Evolutionary conservation across 331 rosid species (phyloP), one percentile per base, ranked within the genome.

Genomic region (Telfairia occidentalis): DNA sequence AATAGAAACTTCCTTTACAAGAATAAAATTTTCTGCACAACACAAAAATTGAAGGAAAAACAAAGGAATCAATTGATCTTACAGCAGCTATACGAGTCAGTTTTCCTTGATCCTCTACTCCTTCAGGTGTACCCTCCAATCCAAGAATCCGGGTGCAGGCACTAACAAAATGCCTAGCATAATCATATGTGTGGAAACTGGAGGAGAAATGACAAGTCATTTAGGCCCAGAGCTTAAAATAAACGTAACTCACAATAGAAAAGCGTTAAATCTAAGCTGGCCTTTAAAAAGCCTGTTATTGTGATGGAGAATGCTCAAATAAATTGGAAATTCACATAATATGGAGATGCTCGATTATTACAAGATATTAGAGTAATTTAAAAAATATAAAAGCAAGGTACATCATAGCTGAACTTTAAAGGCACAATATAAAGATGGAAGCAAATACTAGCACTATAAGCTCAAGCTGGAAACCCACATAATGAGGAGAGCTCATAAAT

Each of bases 101-200:
- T 81, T 61, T 84, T 76, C 90, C 90, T 80, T 86, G 87, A 78
- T 86, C 87, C 86, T 86, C 90, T 61, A 86, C 90, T 78, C 90
- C 90, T 79, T 86, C 90, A 72, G 86, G 90, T 1, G 90, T 86
- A 54, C 86, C 90, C 80, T 86, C 90, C 78, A 84, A 78, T 73
- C 90, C 90, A 72, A 86, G 83, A 78, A 86, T 84, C 28, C 90
- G 87, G 42, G 90, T 86, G 67, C 90, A 86, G 49, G 90, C 90
- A 55, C 90, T 86, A 32, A 84, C 90, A 29, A 86, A 86, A 52
- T 86, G 90, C 73, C 90, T 79, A 53, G 90, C 90, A 73, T 86
- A 86, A 69, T 86, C 90, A 71, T 86, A 86, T 37, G 90, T 86
- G 77, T 86, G 87, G 80, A 86, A 86, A 57, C 90, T 86, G 83